Evolutionary conservation across 176 grass and related monocot species (phyloP).

Genomic region (Lolium multiflorum): DNA sequence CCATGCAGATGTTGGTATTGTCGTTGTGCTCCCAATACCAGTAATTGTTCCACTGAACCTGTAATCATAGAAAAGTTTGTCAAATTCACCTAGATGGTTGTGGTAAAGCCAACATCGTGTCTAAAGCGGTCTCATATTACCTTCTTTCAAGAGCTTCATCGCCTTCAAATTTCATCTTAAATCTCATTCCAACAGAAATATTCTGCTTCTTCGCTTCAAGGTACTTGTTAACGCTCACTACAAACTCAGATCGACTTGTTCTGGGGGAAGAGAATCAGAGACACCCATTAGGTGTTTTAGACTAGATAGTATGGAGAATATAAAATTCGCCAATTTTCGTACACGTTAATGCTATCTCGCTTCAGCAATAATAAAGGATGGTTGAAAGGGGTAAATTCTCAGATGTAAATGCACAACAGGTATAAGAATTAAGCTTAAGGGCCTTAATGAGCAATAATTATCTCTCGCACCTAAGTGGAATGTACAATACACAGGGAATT

Average conservation of each 20-base stretch:
- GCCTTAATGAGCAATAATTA: neutral
- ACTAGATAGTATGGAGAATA: slow-evolving; percentile 9
- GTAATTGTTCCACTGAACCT: slow-evolving; percentile 96
- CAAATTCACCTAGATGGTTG: slow-evolving; percentile 23
- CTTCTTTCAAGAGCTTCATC: slow-evolving; percentile 91
- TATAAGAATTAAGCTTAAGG: neutral
- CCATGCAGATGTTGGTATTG: slow-evolving; percentile 68
- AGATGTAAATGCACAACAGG: slow-evolving; percentile 4
- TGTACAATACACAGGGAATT: slow-evolving; percentile 6
- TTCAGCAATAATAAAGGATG: slow-evolving; percentile 15
- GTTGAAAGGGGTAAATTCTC: neutral
- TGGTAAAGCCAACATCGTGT: slow-evolving; percentile 28
- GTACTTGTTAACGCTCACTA: slow-evolving; percentile 91
- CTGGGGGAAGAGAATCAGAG: slow-evolving; percentile 52
- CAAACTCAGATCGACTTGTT: slow-evolving; percentile 87
- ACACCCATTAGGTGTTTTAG: slow-evolving; percentile 7
- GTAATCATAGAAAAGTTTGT: slow-evolving; percentile 41
- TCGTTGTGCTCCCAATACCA: slow-evolving; percentile 58
- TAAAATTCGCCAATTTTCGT: neutral
- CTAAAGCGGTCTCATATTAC: slow-evolving; percentile 46
- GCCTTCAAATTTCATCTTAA: slow-evolving; percentile 98
- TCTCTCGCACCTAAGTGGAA: slow-evolving; percentile 16
- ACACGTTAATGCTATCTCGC: neutral
- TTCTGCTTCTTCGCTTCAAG: slow-evolving; percentile 89
- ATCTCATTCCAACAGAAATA: slow-evolving; percentile 87